Conservation (phyloP, 352 stramenopile genomes). For the Globisporangium yorkense region DNA sequence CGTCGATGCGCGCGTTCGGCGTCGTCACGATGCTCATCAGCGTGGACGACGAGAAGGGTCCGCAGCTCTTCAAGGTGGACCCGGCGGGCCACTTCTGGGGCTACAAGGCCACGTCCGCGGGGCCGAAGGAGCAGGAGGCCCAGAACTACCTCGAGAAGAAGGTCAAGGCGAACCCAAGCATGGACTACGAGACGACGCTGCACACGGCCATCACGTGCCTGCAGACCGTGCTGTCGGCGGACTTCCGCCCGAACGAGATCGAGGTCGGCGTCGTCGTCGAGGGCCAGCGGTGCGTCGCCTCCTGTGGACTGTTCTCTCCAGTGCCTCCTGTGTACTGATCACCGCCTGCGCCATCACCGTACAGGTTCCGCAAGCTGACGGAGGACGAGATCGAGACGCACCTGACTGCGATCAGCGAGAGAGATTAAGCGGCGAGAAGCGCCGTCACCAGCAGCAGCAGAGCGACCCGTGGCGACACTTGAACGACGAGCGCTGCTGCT, state of each 20-base stretch:
- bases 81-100: slow-evolving; percentile 97
- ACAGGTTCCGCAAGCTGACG: slow-evolving; percentile 89
- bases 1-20: slow-evolving; percentile 94
- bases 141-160: slow-evolving; percentile 99
- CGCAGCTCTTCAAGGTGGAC: slow-evolving; percentile 98
- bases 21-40: slow-evolving; percentile 95
- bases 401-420: slow-evolving; percentile 97
- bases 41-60: slow-evolving; percentile 97
- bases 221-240: slow-evolving; percentile 95
- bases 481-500: neutral
- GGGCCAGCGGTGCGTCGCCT: slow-evolving; percentile 65
- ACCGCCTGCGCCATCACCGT: no score
- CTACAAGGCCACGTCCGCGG: slow-evolving; percentile 90
- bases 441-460: neutral
- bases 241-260: slow-evolving; percentile 98
- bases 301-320: no score
- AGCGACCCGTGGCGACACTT: neutral
- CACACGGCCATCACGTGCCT: slow-evolving; percentile 97
- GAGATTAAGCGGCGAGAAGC: slow-evolving; percentile 41
- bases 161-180: slow-evolving; percentile 86
- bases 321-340: slow-evolving; percentile 10
- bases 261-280: slow-evolving; percentile 73
- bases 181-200: slow-evolving; percentile 92
- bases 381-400: slow-evolving; percentile 97
- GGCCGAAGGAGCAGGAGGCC: slow-evolving; percentile 97